Evolutionary conservation across 768 basidiomycete genomes (phyloP).

Genomic region (Pisolithus microcarpus): DNA sequence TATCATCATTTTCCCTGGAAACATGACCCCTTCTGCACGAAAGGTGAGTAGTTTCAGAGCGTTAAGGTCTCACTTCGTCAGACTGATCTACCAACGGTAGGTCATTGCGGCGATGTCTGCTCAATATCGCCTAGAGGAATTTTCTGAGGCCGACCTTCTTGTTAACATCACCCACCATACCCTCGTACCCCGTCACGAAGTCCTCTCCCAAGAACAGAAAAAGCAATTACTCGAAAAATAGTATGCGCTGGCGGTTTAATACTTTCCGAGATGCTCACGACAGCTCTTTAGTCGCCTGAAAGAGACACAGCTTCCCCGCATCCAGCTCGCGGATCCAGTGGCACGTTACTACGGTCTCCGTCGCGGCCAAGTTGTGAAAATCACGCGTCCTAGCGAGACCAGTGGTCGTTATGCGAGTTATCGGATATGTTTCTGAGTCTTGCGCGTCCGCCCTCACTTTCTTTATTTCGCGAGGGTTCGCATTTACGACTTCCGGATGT

Average conservation of each 20-base stretch:
- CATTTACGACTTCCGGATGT: conserved; percentile 4
- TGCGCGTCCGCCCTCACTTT: background rate
- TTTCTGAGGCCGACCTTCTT: conserved; percentile 90
- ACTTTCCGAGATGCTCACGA: conserved; percentile 1
- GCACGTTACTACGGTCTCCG: conserved; percentile 95
- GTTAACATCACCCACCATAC: conserved; percentile 98
- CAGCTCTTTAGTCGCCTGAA: conserved; percentile 70
- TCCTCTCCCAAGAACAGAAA: conserved; percentile 83
- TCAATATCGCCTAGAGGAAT: conserved; percentile 88
- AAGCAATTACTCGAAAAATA: conserved; percentile 82
- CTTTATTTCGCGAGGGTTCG: background rate
- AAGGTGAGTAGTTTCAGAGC: conserved; percentile 51
- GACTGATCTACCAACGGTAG: conserved; percentile 34
- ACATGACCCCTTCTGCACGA: conserved; percentile 94
- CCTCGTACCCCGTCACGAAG: conserved; percentile 88
- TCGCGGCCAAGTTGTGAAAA: conserved; percentile 97
- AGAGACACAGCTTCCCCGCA: conserved; percentile 96
- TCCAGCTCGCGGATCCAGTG: conserved; percentile 95
- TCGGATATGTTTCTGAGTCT: conserved; percentile 73
- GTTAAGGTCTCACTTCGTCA: background rate
- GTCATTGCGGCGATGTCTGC: conserved; percentile 86
- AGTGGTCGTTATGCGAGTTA: conserved; percentile 90
- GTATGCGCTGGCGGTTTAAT: conserved; percentile 46
- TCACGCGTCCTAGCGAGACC: conserved; percentile 94
- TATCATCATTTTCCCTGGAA: conserved; percentile 91